Conservation (phyloP, 2,329 filamentous ascomycete genomes). For the Phoma sp. region DNA sequence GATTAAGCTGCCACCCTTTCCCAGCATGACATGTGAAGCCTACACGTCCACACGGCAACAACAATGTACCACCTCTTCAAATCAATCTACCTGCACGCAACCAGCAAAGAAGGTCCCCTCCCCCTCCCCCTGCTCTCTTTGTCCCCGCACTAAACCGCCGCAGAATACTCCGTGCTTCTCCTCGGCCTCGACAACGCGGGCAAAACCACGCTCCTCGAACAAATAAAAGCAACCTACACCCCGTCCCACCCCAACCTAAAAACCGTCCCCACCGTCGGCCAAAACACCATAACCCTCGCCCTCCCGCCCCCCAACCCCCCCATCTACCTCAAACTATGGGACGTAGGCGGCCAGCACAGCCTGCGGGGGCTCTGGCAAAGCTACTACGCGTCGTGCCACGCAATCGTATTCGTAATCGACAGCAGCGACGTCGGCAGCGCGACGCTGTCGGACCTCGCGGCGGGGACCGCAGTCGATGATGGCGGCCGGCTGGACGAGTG, state of each 20-base stretch:
- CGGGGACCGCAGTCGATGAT: slow-evolving; percentile 42
- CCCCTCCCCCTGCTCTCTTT: neutral
- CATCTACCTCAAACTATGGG: slow-evolving; percentile 99
- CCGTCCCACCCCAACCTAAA: slow-evolving; percentile 73
- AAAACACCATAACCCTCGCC: slow-evolving; percentile 92
- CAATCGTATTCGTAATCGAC: slow-evolving; percentile 97
- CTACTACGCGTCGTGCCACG: slow-evolving; percentile 93
- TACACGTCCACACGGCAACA: neutral
- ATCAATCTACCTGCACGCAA: slow-evolving; percentile 91
- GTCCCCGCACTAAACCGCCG: too few species aligned
- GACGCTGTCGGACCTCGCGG: slow-evolving; percentile 61
- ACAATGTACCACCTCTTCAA: slow-evolving; percentile 97
- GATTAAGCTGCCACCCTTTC: slow-evolving; percentile 11
- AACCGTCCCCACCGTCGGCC: slow-evolving; percentile 94
- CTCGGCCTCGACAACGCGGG: slow-evolving; percentile 97
- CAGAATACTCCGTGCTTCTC: slow-evolving; percentile 96
- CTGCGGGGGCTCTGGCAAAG: slow-evolving; percentile 92
- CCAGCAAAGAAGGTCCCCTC: slow-evolving; percentile 85
- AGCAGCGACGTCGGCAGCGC: slow-evolving; percentile 91
- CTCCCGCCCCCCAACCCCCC: slow-evolving; percentile 68
- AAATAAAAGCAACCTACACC: slow-evolving; percentile 88
- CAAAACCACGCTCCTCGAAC: slow-evolving; percentile 97
- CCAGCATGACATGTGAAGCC: slow-evolving; percentile 2
- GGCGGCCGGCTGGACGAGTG: slow-evolving; percentile 81
- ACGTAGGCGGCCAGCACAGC: slow-evolving; percentile 90